Percentiles rank a stretch among this genome's conserved stretches.
phyloP scores from a whole-genome alignment of 345 rosid species.

The Trapa incisa region DNA sequence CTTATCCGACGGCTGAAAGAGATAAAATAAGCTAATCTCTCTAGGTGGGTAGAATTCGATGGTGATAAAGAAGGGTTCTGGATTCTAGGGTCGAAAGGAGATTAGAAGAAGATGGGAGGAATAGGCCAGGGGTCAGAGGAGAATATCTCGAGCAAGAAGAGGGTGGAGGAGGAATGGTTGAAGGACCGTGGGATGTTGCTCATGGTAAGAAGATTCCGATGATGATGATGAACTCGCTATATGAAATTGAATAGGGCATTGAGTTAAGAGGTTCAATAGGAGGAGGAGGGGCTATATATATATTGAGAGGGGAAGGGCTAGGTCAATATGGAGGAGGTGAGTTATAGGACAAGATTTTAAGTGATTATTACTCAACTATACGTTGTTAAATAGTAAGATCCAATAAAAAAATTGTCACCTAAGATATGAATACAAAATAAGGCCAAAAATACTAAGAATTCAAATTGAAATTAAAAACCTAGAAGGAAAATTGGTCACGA shows the following conservation, averaged over 20 bases:
- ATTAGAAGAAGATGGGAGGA: constrained; percentile 24
- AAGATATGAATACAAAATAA: too few relatives aligned
- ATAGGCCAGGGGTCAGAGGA: constrained; percentile 87
- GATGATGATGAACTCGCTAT: too few relatives aligned
- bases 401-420: too few relatives aligned
- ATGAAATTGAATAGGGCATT: neutral
- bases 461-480: neutral
- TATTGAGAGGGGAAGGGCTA: neutral
- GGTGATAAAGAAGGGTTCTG: too few relatives aligned
- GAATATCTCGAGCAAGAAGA: constrained; percentile 62
- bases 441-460: too few relatives aligned
- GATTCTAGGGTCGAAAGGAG: neutral
- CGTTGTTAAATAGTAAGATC: too few relatives aligned
- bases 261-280: neutral
- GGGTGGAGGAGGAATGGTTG: constrained; percentile 55
- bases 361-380: too few relatives aligned
- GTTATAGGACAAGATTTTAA: too few relatives aligned
- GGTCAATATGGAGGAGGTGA: neutral
- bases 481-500: neutral
- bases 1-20: neutral
- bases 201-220: constrained; percentile 30
- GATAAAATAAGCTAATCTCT: too few relatives aligned
- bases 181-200: constrained; percentile 76
- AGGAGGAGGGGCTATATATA: neutral
- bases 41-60: too few relatives aligned